Conservation (phyloP, 495 filamentous ascomycete species). For the Penicillium bovifimosum region DNA sequence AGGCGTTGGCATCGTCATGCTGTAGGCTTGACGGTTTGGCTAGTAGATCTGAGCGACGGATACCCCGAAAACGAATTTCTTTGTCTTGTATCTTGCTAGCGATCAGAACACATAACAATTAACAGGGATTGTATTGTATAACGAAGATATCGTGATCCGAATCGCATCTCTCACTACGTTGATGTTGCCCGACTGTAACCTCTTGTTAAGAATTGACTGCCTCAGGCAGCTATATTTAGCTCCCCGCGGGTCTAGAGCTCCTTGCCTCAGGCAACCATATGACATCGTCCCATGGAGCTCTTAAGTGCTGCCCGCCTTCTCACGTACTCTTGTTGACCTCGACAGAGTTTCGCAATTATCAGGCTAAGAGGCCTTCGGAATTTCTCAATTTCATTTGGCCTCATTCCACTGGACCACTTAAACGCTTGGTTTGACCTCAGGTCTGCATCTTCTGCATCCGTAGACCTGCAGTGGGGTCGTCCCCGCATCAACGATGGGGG, state of each 20-base stretch:
- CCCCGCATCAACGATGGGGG: slow-evolving; percentile 33
- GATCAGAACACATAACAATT: slow-evolving; percentile 1
- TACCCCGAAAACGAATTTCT: slow-evolving; percentile 11
- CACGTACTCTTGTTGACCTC: no score
- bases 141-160: neutral
- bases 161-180: no score
- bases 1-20: slow-evolving; percentile 85
- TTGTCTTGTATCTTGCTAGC: slow-evolving; percentile 8
- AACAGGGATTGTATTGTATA: neutral
- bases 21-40: slow-evolving; percentile 37
- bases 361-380: no score
- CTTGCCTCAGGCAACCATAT: neutral
- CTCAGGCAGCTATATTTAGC: slow-evolving; percentile 18
- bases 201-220: neutral
- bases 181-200: no score
- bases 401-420: neutral
- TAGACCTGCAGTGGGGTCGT: slow-evolving; percentile 1
- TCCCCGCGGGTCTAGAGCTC: neutral
- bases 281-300: slow-evolving; percentile 17
- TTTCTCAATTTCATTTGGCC: neutral
- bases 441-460: neutral
- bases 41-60: slow-evolving; percentile 10
- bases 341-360: no score
- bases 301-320: neutral
- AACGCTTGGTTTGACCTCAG: neutral